Evolutionary conservation across 139 green algal species (phyloP), one percentile per base, ranked within the genome.

Genomic region (Volvox africanus): DNA sequence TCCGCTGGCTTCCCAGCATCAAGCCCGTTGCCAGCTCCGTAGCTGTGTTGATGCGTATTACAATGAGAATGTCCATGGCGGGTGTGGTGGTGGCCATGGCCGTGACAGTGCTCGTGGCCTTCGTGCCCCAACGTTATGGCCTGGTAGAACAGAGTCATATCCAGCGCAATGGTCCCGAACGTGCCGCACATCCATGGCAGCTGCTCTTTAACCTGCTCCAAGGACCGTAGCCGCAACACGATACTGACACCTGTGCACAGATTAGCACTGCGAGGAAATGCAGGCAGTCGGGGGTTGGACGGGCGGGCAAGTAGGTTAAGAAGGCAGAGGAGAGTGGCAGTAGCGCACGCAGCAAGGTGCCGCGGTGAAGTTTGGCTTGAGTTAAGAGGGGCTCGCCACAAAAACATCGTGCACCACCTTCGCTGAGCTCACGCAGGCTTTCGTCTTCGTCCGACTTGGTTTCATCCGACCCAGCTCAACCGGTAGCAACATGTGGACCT

Each of bases 121-220:
- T 62, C 19, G 2, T 36, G 24, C 5, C 86, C 86, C 20, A 83
- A 32, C 50, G 71, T 90, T 5, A 83, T 18, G 33, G 76, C 71
- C 93, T 98, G 97, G 37, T 79, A 88, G 14, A 97, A 92, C 61
- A 99, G 98, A 61, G 93, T 84, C 28, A 95, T 55, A 85, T 99
- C 97, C 18, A 99, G 92, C 0, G 81, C 87, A 19, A 99, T 95
- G 33, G 97, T 99, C 9, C 97, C 97, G 32, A 99, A 93, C 20
- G 91, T 96, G 65, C 97, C 97, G 26, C 96, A 85, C 32, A 99
- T 90, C 97, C 97, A 99, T 24, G 97, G 97, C 68, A 94, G 36
- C 87, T 97, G 96, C 61, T 94, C 89, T 24, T 92, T 62, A 35
- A 98, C 76, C n/a, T 95, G 87, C 30, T 87, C 28, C 89, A 85